phyloP scores from a whole-genome alignment of 768 basidiomycete species.

The Auricularia sp. region DNA sequence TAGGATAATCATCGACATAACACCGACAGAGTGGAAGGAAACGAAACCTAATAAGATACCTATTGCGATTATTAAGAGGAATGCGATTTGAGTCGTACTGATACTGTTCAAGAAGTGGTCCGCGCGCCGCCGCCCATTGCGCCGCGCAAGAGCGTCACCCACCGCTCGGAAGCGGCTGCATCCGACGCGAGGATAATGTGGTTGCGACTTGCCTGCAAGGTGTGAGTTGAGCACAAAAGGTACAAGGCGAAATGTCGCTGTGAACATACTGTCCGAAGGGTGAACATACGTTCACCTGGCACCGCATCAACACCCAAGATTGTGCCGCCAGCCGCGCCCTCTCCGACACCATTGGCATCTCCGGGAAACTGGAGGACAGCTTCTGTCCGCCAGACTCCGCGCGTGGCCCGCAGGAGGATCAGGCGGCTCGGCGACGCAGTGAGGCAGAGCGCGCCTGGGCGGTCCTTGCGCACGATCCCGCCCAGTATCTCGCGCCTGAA shows the following conservation, averaged over 20 bases:
- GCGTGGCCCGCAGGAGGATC: neutral
- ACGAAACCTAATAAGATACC: no score
- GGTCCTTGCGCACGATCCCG: neutral
- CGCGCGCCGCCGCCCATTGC: neutral
- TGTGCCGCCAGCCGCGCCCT: neutral
- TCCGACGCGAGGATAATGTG: neutral
- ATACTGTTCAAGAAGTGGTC: no score
- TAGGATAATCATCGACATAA: no score
- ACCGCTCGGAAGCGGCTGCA: neutral
- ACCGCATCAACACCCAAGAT: neutral
- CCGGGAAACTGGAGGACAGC: neutral
- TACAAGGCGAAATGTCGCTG: neutral
- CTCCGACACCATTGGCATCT: neutral
- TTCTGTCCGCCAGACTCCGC: neutral
- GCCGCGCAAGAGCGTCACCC: neutral
- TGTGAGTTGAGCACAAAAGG: neutral
- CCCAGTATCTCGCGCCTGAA: neutral
- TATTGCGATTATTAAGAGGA: no score
- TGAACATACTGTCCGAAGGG: neutral
- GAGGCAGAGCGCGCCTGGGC: neutral
- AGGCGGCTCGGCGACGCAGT: neutral
- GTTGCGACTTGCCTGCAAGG: neutral
- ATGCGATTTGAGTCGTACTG: no score
- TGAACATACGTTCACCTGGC: neutral
- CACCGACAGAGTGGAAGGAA: no score